Evolutionary conservation across 805 yeast genomes (phyloP), one percentile per base, ranked within the genome.

Genomic region (Yarrowia keelungensis): DNA sequence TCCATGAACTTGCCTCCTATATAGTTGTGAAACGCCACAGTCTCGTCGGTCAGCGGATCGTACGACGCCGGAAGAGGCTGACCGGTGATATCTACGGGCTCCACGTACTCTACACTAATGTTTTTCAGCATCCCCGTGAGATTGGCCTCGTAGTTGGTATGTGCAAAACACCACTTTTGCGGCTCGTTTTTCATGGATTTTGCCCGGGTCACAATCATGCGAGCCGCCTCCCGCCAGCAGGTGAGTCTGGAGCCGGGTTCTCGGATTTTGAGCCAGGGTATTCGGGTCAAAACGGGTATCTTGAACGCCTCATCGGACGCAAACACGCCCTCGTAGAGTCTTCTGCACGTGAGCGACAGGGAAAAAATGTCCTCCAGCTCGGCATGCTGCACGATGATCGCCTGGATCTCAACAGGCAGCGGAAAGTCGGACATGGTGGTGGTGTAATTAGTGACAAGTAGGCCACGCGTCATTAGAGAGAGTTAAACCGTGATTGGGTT

Each of bases 161-260:
- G 1, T 8, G 45, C 45, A 42, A 42, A 42, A 42, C 45, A 42
- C 45, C 45, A 42, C 16, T 42, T 42, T 15, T 42, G 10, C 19
- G 45, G 45, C 45, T 42, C 45, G 19, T 42, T 42, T n/a, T 42
- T 14, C 45, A 42, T 42, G 16, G 45, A 42, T 42, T 42, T 42
- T 9, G 45, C 45, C 16, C 45, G 45, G 10, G 9, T 15, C 14
- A 42, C 45, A 3, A 42, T 8, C 45, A 15, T 1, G 4, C 45
- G 45, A 16, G 45, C 45, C 45, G 45, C 45, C 10, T 2, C 45
- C 16, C 14, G 45, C 45, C 45, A 42, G 19, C 10, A 12, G 45
- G 14, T 9, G 9, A 42, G 7, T 16, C 16, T 16, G 10, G 45
- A 42, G 19, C 45, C 45, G 8, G 45, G 19, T 9, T 42, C n/a